Conservation (phyloP, 2,329 filamentous ascomycete genomes). For the Capronia epimyces region DNA sequence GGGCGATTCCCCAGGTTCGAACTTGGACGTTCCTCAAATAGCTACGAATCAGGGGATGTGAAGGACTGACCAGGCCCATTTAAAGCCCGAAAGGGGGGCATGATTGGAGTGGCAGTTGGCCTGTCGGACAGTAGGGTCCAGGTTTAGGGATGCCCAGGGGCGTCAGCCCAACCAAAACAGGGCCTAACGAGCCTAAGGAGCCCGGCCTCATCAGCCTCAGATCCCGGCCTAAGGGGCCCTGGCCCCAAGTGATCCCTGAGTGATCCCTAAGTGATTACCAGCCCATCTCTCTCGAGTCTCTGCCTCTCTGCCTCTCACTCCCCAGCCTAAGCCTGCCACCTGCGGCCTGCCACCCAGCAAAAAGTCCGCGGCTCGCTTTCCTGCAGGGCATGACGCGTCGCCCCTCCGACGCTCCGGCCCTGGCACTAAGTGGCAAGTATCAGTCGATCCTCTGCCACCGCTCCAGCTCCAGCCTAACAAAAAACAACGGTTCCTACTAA, state of each 20-base stretch:
- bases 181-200: too few relatives aligned
- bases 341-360: neutral
- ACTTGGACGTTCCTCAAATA: constrained; percentile 18
- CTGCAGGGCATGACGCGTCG: neutral
- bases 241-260: too few relatives aligned
- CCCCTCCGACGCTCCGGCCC: neutral
- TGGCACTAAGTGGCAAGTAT: neutral
- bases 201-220: neutral
- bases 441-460: too few relatives aligned
- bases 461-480: too few relatives aligned
- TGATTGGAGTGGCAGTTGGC: constrained; percentile 3
- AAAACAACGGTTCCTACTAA: neutral
- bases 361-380: neutral
- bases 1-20: constrained; percentile 11
- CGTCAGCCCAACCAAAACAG: neutral
- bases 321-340: neutral
- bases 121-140: constrained; percentile 1
- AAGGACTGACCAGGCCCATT: neutral
- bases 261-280: too few relatives aligned
- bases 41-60: constrained; percentile 9
- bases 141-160: neutral
- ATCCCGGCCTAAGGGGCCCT: neutral
- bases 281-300: too few relatives aligned
- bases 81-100: neutral
- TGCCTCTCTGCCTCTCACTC: neutral